These are phyloP conservation scores for Gorgonomyces haynaldii DNA, from an alignment of 192 early-diverging fungal species.

Conservation along the genomic window DNA sequence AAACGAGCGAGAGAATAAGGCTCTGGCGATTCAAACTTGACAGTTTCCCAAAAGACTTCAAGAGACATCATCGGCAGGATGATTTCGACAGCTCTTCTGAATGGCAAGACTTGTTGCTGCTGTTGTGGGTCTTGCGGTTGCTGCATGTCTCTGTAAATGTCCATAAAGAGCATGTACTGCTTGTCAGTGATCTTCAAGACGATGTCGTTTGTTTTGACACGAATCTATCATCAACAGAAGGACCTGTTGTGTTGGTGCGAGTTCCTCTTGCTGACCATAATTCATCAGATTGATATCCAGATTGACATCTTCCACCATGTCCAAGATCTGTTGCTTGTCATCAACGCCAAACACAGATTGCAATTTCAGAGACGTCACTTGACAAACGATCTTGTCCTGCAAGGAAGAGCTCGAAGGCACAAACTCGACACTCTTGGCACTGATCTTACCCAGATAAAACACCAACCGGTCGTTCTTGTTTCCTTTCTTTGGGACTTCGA, in stretches of 20 bases:
- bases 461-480: constrained; percentile 50
- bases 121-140: background rate
- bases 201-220: background rate
- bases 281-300: constrained; percentile 38
- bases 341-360: constrained; percentile 15
- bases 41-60: background rate
- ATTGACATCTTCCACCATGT: constrained; percentile 80
- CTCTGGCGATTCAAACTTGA: background rate
- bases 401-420: constrained; percentile 33
- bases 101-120: background rate
- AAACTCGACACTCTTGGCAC: constrained; percentile 65
- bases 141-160: constrained; percentile 31
- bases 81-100: constrained; percentile 3
- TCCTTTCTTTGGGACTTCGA: constrained; percentile 61
- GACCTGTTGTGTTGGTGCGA: background rate
- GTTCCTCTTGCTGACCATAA: background rate
- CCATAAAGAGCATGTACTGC: constrained; percentile 75
- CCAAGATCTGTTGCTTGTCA: constrained; percentile 25
- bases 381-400: constrained; percentile 16
- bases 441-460: constrained; percentile 76
- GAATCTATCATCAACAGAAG: constrained; percentile 5
- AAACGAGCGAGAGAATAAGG: constrained; percentile 2
- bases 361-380: constrained; percentile 25
- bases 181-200: constrained; percentile 12
- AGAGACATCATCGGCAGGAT: background rate